Evolutionary conservation across 2,329 filamentous ascomycete genomes (phyloP).

Genomic region (Calonectria hongkongensis): DNA sequence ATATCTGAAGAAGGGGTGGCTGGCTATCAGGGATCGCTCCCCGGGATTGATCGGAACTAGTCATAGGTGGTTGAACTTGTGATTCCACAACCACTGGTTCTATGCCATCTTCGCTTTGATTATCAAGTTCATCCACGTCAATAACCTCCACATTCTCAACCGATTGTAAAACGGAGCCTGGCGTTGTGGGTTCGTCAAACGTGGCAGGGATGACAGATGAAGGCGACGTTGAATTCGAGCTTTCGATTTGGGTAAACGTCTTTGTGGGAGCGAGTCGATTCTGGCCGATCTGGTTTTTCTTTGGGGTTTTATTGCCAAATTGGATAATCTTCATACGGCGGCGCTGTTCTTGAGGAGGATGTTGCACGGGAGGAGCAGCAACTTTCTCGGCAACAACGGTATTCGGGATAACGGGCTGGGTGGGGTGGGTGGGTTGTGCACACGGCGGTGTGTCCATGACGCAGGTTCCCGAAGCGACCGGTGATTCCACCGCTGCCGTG

Average conservation of each 20-base stretch:
- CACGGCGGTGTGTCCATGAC: constrained; percentile 57
- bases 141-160: constrained; percentile 43
- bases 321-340: constrained; percentile 54
- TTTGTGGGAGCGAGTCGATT: constrained; percentile 53
- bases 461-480: constrained; percentile 38
- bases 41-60: constrained; percentile 18
- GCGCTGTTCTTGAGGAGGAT: constrained; percentile 26
- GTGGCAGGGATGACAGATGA: constrained; percentile 57
- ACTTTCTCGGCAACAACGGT: constrained; percentile 40
- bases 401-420: constrained; percentile 47
- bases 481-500: constrained; percentile 43
- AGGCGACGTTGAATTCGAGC: constrained; percentile 54
- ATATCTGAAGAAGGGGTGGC: constrained; percentile 14
- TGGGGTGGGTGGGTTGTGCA: constrained; percentile 55
- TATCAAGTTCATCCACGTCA: constrained; percentile 38
- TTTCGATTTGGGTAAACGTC: constrained; percentile 47
- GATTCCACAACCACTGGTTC: constrained; percentile 37
- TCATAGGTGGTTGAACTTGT: constrained; percentile 5
- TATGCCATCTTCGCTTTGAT: constrained; percentile 36
- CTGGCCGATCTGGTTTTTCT: constrained; percentile 35
- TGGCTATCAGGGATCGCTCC: constrained; percentile 1
- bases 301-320: constrained; percentile 48
- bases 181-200: constrained; percentile 45
- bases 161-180: constrained; percentile 47
- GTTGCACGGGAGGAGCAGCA: neutral